Conservation (phyloP, 305 asterid species). For the Rubia tinctorum region DNA sequence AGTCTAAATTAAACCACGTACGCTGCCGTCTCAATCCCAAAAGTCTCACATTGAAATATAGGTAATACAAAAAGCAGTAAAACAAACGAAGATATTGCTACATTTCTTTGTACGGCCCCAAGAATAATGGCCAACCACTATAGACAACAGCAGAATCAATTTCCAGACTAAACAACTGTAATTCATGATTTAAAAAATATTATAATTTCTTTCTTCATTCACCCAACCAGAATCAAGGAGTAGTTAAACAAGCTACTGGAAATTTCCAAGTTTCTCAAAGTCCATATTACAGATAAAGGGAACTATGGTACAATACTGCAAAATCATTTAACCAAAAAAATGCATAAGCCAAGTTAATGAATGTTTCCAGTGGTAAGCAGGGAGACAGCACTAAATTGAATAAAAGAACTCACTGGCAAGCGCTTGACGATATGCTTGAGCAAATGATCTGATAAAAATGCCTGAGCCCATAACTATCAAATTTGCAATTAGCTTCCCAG, state of each 20-base stretch:
- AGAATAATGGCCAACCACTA: background rate
- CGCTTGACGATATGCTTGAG: conserved; percentile 92
- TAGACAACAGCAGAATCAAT: background rate
- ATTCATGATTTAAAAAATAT: background rate
- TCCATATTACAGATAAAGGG: background rate
- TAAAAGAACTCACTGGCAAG: conserved; percentile 57
- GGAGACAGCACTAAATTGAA: background rate
- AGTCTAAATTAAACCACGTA: background rate
- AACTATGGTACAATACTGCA: background rate
- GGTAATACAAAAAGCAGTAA: background rate
- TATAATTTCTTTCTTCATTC: background rate
- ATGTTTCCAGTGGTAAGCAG: background rate
- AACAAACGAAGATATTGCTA: background rate
- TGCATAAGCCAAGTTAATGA: background rate
- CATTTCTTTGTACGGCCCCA: background rate
- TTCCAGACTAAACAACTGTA: background rate
- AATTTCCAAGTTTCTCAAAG: background rate
- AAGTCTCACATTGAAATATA: background rate
- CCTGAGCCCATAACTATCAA: conserved; percentile 75
- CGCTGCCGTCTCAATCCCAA: background rate
- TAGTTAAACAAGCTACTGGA: background rate
- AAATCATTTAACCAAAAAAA: background rate
- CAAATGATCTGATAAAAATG: conserved; percentile 65
- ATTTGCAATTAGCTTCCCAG: conserved; percentile 68
- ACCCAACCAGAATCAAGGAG: background rate